Base-by-base conservation (phyloP, 306 rosid species). In the Begonia peltatifolia region DNA sequence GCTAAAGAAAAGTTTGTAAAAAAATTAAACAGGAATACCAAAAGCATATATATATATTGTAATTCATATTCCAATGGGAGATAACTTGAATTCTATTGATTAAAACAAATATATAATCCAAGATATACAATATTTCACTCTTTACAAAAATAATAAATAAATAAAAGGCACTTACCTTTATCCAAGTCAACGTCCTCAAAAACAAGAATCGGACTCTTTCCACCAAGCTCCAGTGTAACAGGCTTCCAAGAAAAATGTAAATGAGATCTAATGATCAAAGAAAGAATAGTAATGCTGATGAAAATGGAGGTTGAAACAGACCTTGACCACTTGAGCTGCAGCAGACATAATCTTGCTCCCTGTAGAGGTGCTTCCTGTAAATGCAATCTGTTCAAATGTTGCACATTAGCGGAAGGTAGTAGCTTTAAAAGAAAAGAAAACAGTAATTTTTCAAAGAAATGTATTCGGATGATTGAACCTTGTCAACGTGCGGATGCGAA, bases 181-280 rank as follows among this genome's bases (percentile, higher is more conserved):
- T 90, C 99, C 17, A 90, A 79, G 71, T 90, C 99, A 59, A 90
- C 84, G 70, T 90, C 99, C 47, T 86, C 99, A 76, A 90, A 90
- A 71, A 90, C 68, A 66, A 90, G 59, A 67, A 90, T 64, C 0
- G 99, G 99, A 73, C 95, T 71, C 75, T 90, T 90, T 11, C 99
- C 99, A 65, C 99, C 99, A 46, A 90, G 92, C 85, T 90, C 99
- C 59, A 90, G 60, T 1, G 99, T 76, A 59, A 86, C 95, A 58
- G 95, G 95, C 99, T 90, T 75, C 70, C 81, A 71, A 61, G 46
- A 67, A 73, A 46, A 63, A 56, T 30, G 38, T 23, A 12, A 35
- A 41, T 41, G 46, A 22, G 52, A 59, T 52, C 61, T 22, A 55
- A 54, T 44, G 49, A 68, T 57, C 56, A 23, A 35, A 46, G 22